phyloP scores from a whole-genome alignment of 805 yeast genomes.

The Pichia exigua region DNA sequence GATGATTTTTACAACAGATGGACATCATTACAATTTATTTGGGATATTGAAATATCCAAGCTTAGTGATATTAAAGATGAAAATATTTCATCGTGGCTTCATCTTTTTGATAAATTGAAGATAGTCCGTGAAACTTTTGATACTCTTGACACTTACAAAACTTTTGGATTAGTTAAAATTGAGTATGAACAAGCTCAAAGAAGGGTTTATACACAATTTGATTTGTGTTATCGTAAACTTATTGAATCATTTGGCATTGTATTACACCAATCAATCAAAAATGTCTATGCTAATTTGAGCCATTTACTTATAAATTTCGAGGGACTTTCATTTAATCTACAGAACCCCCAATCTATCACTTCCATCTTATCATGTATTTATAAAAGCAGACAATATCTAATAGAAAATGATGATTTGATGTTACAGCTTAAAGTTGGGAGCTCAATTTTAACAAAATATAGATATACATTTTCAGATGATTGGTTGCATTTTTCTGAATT shows the following conservation, averaged over 20 bases:
- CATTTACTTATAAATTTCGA: slow-evolving; percentile 33
- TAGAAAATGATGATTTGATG: background rate
- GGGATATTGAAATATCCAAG: slow-evolving; percentile 45
- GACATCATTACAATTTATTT: slow-evolving; percentile 47
- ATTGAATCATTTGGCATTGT: slow-evolving; percentile 33
- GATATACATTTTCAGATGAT: slow-evolving; percentile 31
- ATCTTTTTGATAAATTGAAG: slow-evolving; percentile 36
- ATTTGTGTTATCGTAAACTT: slow-evolving; percentile 47
- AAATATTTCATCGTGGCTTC: slow-evolving; percentile 41
- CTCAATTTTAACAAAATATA: slow-evolving; percentile 26
- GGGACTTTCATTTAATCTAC: slow-evolving; percentile 24
- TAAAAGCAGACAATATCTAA: slow-evolving; percentile 15
- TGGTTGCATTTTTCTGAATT: background rate
- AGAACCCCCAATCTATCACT: slow-evolving; percentile 33
- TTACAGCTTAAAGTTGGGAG: slow-evolving; percentile 19
- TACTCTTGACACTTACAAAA: slow-evolving; percentile 32
- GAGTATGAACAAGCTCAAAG: slow-evolving; percentile 48
- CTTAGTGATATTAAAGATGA: slow-evolving; percentile 30
- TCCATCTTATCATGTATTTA: slow-evolving; percentile 34
- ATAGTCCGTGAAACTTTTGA: slow-evolving; percentile 42
- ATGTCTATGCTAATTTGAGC: slow-evolving; percentile 27
- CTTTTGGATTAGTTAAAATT: slow-evolving; percentile 36
- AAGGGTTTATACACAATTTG: slow-evolving; percentile 41
- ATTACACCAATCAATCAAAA: slow-evolving; percentile 27
- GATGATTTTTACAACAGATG: slow-evolving; percentile 29